Conservation (phyloP, 2,329 filamentous ascomycete species). For the Botryotinia calthae region DNA sequence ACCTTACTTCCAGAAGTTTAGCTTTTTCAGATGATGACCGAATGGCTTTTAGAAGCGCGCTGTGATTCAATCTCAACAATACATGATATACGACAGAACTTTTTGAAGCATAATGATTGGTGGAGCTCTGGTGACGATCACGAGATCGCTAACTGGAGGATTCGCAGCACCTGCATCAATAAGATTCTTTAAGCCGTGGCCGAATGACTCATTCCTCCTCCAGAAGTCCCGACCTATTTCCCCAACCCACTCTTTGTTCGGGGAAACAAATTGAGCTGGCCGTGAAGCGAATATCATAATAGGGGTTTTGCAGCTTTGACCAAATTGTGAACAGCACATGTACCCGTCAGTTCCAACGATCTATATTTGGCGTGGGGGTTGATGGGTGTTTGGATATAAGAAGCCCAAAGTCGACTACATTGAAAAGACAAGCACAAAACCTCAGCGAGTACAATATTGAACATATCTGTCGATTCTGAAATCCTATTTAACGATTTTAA, state of each 20-base stretch:
- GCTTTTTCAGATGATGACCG: neutral
- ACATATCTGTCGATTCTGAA: neutral
- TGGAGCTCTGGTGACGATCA: neutral
- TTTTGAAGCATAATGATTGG: neutral
- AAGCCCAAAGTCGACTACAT: neutral
- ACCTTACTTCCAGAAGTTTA: neutral
- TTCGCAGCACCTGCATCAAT: neutral
- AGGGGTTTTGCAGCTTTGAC: neutral
- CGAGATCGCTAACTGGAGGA: neutral
- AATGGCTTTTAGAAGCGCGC: neutral
- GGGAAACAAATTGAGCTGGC: neutral
- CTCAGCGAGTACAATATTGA: neutral
- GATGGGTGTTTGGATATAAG: neutral
- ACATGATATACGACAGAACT: neutral
- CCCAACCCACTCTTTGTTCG: neutral
- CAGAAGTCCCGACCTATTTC: neutral
- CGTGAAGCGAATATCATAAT: constrained; percentile 2
- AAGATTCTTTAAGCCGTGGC: neutral
- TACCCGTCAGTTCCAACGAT: neutral
- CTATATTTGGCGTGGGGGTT: neutral
- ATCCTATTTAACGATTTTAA: neutral
- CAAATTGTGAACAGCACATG: neutral
- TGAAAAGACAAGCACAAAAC: neutral
- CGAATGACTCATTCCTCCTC: neutral
- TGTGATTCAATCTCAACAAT: neutral